Base-by-base conservation (phyloP, 352 stramenopile genomes). In the Globisporangium takayamanum region DNA sequence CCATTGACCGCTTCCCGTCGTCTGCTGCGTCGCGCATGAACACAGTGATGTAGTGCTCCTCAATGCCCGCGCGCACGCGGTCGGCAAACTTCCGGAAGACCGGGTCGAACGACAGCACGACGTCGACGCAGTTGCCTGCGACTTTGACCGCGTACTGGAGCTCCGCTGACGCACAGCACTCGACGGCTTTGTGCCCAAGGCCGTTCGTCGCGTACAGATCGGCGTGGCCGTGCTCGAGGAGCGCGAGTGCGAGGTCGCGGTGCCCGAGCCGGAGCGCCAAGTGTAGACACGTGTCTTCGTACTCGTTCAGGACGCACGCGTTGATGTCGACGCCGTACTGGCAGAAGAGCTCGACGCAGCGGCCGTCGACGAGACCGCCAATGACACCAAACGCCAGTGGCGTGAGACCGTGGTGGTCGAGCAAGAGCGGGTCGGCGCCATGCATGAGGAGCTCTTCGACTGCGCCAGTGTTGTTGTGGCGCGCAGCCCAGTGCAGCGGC, bases 21-120 rank as follows among this genome's bases (percentile, higher is more conserved):
- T 88, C 76, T 4, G 62, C 28, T 37, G 68, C 57, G 55, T 72
- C 68, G 20, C 82, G 70, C 76, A 92, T 89, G 51, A 72, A 92
- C 20, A 85, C 81, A 2, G 81, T 92, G 61, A 93, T 77, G 39
- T 70, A 88, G 56, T 84, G 82, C 37, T 87, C 70, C 60, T 93
- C 81, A 56, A 93, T 86, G 14, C 78, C 78, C 2, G 59, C 47
- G n/a, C 80, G 77, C 15, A 91, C 62, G 18, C 72, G 73, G 47
- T 88, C 69, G 0, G 84, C 84, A 33, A 93, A 87, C 8, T 62
- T 52, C 4, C 74, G 68, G 53, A 88, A 88, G n/a, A 69, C 65
- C 0, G 78, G 74, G 18, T 89, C 82, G 63, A 89, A 92, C 25
- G 79, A 91, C 16, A 94, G 67, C 58, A 94, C 79, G 26, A 94